A percentile compares a stretch with the other conserved stretches of the same genome.
Evolutionary conservation across 23 red algal genomes (phyloP).

Genomic region (Cyanidioschyzon merolae): DNA sequence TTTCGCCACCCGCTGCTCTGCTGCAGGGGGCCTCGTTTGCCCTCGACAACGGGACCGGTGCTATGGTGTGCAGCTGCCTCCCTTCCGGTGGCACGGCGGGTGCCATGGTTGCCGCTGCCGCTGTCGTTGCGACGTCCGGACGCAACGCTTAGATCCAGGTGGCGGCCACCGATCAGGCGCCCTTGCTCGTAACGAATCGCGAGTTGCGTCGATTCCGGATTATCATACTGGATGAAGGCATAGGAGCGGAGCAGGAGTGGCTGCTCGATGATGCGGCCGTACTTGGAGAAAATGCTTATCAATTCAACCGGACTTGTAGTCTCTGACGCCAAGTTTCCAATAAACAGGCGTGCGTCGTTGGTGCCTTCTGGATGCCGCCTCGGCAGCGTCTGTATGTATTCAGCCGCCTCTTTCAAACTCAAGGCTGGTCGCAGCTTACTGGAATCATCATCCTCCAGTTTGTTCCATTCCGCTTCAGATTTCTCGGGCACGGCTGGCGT

Average conservation of each 20-base stretch:
- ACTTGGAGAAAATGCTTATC: constrained; percentile 71
- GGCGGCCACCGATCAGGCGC: constrained; percentile 61
- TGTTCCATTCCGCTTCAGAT: background rate
- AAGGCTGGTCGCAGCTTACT: background rate
- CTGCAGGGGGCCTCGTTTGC: background rate
- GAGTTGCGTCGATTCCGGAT: constrained; percentile 37
- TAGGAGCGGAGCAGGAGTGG: constrained; percentile 77
- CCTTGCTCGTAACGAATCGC: constrained; percentile 73
- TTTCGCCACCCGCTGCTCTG: background rate
- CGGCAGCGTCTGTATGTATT: constrained; percentile 10
- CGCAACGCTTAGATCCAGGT: constrained; percentile 65
- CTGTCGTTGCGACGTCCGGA: background rate
- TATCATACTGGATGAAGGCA: constrained; percentile 86
- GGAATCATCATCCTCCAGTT: background rate
- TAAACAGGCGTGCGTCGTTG: constrained; percentile 66
- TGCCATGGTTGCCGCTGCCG: background rate
- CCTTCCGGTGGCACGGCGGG: no score
- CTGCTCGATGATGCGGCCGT: constrained; percentile 75
- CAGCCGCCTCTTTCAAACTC: background rate
- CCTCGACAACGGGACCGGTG: background rate
- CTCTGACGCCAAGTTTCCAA: constrained; percentile 89
- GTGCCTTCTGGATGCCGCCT: background rate
- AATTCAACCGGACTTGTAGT: constrained; percentile 46
- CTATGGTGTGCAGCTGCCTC: background rate
- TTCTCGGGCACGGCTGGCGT: background rate